Evolutionary conservation across 1,284 basidiomycete genomes (phyloP), one percentile per base, ranked within the genome.

Genomic region (Tylopilus microsporus): DNA sequence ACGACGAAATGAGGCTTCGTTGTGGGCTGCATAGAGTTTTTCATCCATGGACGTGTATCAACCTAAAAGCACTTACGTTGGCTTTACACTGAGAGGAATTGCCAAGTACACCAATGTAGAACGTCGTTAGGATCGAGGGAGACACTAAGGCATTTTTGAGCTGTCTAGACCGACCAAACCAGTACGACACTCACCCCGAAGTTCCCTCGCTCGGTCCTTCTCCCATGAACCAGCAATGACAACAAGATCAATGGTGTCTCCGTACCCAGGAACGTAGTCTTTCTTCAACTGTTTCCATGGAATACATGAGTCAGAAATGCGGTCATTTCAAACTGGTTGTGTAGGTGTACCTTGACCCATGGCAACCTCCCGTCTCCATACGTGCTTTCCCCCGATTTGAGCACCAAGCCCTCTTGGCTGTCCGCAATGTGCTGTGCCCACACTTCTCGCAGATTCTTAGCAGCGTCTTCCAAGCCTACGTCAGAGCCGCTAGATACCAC

Each of bases 191-290:
- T 46, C 55, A 91, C 91, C 91, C 70, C 86, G 73, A 3, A 95
- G 76, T 57, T 88, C 86, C 50, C 89, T 75, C 5, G 81, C 93
- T 11, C 93, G 79, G 42, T 88, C 81, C 64, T 85, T 85, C 60
- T 91, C 87, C 89, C 91, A 93, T 1, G 81, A 76, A 15, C 86
- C 91, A 1, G 84, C 93, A 30, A 94, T 70, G 21, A 94, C 69
- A 1, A 85, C 84, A 52, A 94, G 78, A 70, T 94, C 91, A 15
- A 93, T 68, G 13, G 82, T 81, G 70, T 96, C 93, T 0, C 92
- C 91, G 49, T 88, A 79, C 1, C 87, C 87, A 0, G 84, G 83
- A 43, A 96, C 91, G 64, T 94, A 94, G 69, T 95, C 93, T 68
- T 80, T 83, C 76, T 90, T 88, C 53, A 77, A 55, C 76, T 78